phyloP scores from a whole-genome alignment of 352 stramenopile genomes.

The Phytophthora syringae region DNA sequence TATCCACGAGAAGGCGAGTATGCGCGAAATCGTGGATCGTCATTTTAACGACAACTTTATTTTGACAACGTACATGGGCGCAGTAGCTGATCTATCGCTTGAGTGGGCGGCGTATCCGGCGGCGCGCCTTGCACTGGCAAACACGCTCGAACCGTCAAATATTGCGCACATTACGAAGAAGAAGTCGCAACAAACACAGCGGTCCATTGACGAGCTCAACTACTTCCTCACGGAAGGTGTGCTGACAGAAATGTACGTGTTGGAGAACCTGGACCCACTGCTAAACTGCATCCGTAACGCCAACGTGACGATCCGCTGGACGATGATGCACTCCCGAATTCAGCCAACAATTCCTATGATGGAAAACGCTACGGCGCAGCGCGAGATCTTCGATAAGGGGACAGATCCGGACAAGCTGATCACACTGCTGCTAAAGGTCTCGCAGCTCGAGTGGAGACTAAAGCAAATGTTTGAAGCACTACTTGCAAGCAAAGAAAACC shows the following conservation, averaged over 20 bases:
- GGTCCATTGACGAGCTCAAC: slow-evolving; percentile 90
- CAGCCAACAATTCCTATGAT: slow-evolving; percentile 89
- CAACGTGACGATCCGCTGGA: slow-evolving; percentile 95
- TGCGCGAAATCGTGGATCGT: slow-evolving; percentile 96
- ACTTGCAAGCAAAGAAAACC: slow-evolving; percentile 90
- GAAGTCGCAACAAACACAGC: slow-evolving; percentile 88
- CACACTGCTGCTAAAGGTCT: slow-evolving; percentile 93
- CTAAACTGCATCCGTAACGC: slow-evolving; percentile 92
- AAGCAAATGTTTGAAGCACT: slow-evolving; percentile 94
- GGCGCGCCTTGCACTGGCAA: slow-evolving; percentile 89
- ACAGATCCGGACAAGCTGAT: slow-evolving; percentile 89
- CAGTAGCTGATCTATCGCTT: slow-evolving; percentile 92
- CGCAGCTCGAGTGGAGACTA: slow-evolving; percentile 95
- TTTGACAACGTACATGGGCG: slow-evolving; percentile 95
- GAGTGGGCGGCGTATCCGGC: slow-evolving; percentile 94
- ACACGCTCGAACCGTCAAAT: slow-evolving; percentile 88
- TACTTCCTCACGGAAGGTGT: slow-evolving; percentile 93
- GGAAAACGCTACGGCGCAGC: slow-evolving; percentile 82
- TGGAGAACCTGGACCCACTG: slow-evolving; percentile 92
- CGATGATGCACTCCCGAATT: slow-evolving; percentile 94
- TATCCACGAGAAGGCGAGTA: slow-evolving; percentile 91
- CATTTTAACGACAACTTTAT: slow-evolving; percentile 98
- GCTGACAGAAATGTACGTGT: slow-evolving; percentile 93
- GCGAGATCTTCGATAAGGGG: slow-evolving; percentile 83
- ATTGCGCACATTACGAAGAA: slow-evolving; percentile 90